Evolutionary conservation across 768 basidiomycete species (phyloP), one percentile per base, ranked within the genome.

Genomic region (Phaeotremella skinneri): DNA sequence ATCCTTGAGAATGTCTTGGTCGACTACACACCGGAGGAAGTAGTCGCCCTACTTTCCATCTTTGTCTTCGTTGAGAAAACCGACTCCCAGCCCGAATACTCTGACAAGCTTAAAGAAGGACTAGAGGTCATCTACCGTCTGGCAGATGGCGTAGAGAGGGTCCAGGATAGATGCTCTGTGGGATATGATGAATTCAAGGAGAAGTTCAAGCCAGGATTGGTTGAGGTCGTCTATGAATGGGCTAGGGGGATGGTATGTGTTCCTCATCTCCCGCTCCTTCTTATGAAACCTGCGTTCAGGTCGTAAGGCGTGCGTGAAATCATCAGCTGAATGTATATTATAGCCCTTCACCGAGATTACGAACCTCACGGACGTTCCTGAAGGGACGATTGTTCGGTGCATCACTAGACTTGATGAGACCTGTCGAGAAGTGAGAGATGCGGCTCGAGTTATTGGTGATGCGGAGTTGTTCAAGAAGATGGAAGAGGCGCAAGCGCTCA

Each of bases 1-100:
- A 94, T 99, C 55, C 82, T 98, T 52, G 96, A 99, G 72, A 99
- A 99, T 72, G 88, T 89, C 0, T 81, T 98, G 27, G 90, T 91
- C 4, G 80, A 81, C 14, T 98, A 90, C 74, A 91, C 91, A 47
- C 90, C 96, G 0, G 91, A 91, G 76, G 96, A 98, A 78, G 91
- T 94, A 51, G 96, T 94, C 39, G 93, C 96, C 1, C 82, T 99
- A 26, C 82, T 99, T 4, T 97, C 94, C 2, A 89, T 89, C 72
- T 98, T 99, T 73, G 88, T 99, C 41, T 99, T 99, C 78, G 96
- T 98, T 76, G 96, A 99, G 75, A 98, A 96, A 79, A 91, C 92
- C 14, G 91, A 96, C 6, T 81, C 85, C 6, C 90, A 93, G 66
- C 93, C 96, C 21, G 76, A 82, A 2, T 81, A 99, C 52, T 86